Evolutionary conservation across 176 grass and related monocot species (phyloP), one percentile per base, ranked within the genome.

Genomic region (Carex pumila): DNA sequence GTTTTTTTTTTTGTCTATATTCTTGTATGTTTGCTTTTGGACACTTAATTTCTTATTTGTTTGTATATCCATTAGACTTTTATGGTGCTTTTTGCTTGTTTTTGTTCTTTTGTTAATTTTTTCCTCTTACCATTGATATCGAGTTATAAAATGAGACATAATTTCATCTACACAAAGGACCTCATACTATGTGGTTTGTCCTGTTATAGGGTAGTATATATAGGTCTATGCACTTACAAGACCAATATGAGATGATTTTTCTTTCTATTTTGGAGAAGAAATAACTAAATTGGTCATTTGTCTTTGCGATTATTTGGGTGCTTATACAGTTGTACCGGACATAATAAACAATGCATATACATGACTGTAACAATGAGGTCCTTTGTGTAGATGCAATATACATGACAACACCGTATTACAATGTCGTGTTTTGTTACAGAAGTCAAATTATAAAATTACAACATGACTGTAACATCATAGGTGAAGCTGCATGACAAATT

Each of bases 401-500:
- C 25, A 25, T 34, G n/a, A 17, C 64, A 36, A 62, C 7, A 67
- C 64, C 64, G 31, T 65, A 3, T 39, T 18, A 41, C 3, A 1
- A 62, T 62, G 60, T 62, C 19, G 2, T 49, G 8, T 39, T 71
- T 71, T 45, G 3, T 74, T 68, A 14, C 21, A 54, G 22, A 54
- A 13, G 15, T 76, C 22, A 11, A 30, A 54, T 76, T 54, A 6
- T 76, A 76, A 7, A 29, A 30, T 75, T 54, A 15, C 47, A 22
- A 25, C 45, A 68, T 31, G 49, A 76, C 1, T 76, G 71, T 76
- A 31, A 31, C 11, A 78, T 34, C 53, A 55, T 84, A 98, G 95
- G 85, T 98, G 53, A 93, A 93, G 81, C 89, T 93, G 89, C 95
- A 93, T 79, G 95, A 98, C 67, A 98, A 98, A 86, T 79, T 98